Conservation (phyloP, 306 rosid genomes). For the Quercus dentata region DNA sequence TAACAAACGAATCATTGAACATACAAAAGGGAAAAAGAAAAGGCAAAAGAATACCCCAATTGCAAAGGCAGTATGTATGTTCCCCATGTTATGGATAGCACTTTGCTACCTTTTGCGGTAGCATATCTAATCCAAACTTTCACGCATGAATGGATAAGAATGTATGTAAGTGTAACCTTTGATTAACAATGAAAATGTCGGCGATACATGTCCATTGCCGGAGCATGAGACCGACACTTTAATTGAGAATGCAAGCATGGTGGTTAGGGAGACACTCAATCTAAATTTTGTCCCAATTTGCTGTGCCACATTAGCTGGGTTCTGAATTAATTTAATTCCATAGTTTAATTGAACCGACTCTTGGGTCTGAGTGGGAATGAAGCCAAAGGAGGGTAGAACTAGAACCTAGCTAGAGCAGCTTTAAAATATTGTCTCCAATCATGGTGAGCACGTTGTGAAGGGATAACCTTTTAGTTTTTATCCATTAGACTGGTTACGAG, state of each 20-base stretch:
- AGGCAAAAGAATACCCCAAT: no score
- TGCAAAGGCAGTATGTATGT: background rate
- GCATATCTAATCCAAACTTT: slow-evolving; percentile 13
- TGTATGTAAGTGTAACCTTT: background rate
- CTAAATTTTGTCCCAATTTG: slow-evolving; percentile 3
- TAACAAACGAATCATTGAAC: no score
- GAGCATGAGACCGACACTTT: slow-evolving; percentile 30
- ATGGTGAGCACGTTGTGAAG: slow-evolving; percentile 32
- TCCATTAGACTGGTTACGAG: background rate
- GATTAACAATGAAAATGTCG: slow-evolving; percentile 9
- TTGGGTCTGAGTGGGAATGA: background rate
- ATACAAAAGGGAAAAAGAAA: no score
- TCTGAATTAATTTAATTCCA: background rate
- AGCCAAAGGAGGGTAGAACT: background rate
- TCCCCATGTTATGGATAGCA: background rate
- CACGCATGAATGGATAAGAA: slow-evolving; percentile 16
- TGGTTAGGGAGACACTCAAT: slow-evolving; percentile 14
- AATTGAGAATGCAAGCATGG: background rate
- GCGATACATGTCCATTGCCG: slow-evolving; percentile 16
- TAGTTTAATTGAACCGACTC: background rate
- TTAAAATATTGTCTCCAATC: background rate
- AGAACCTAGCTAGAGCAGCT: background rate
- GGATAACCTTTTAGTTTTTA: background rate
- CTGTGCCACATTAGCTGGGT: slow-evolving; percentile 5
- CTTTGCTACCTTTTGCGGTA: slow-evolving; percentile 19